Conservation (phyloP, 208 protist genomes). For the Strigomonas oncopelti region DNA sequence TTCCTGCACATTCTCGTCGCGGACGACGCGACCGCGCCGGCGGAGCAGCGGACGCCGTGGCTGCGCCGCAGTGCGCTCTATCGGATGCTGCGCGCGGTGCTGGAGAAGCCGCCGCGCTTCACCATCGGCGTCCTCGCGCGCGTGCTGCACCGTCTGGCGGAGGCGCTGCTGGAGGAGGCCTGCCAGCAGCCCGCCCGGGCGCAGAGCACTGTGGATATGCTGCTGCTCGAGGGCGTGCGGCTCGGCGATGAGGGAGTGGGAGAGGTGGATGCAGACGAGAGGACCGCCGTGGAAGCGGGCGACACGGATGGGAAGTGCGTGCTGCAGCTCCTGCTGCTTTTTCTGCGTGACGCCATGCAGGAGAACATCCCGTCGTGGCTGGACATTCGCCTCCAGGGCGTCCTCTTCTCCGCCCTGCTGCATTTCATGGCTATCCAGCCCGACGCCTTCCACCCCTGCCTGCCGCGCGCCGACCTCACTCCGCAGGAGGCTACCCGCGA, state of each 20-base stretch:
- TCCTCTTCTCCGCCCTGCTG: slow-evolving; percentile 60
- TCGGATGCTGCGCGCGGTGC: slow-evolving; percentile 26
- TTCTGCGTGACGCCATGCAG: slow-evolving; percentile 61
- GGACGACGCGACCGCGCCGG: background rate
- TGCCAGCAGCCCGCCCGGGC: slow-evolving; percentile 12
- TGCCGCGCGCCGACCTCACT: background rate
- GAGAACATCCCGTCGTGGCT: slow-evolving; percentile 85
- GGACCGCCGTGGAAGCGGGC: background rate
- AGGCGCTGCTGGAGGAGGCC: slow-evolving; percentile 21
- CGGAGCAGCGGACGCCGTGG: slow-evolving; percentile 19
- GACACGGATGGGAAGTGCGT: slow-evolving; percentile 6
- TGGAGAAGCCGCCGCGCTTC: slow-evolving; percentile 45
- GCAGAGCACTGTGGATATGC: slow-evolving; percentile 21
- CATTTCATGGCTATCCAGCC: slow-evolving; percentile 55
- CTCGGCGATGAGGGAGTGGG: background rate
- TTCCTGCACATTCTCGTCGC: slow-evolving; percentile 29
- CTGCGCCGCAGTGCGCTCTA: slow-evolving; percentile 30
- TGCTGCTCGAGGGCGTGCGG: slow-evolving; percentile 20
- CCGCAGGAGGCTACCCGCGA: background rate
- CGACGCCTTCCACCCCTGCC: background rate
- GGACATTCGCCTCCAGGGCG: slow-evolving; percentile 66
- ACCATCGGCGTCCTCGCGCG: slow-evolving; percentile 53
- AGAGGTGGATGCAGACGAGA: background rate
- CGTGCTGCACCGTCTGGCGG: slow-evolving; percentile 45
- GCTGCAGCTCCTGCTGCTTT: slow-evolving; percentile 28